phyloP scores from a whole-genome alignment of 2,329 filamentous ascomycete genomes.

The Diaporthe ilicicola region DNA sequence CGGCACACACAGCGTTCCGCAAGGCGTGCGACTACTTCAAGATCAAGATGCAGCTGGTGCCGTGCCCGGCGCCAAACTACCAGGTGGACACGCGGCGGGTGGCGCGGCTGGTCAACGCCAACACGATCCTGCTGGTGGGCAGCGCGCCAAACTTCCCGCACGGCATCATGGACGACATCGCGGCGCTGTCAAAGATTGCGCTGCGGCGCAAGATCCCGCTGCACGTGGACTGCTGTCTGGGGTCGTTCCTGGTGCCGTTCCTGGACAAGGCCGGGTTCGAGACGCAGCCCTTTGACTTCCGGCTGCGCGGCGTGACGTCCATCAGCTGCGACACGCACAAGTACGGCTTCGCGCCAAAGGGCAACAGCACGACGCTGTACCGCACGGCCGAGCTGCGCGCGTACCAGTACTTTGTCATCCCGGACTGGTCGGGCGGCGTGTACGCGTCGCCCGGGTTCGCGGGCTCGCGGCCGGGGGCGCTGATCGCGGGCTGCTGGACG shows the following conservation, averaged over 20 bases:
- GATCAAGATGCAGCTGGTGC: conserved; percentile 90
- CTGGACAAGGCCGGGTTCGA: conserved; percentile 95
- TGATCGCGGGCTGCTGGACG: conserved; percentile 97
- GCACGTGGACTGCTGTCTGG: conserved; percentile 97
- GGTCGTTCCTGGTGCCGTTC: conserved; percentile 93
- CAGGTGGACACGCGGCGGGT: conserved; percentile 84
- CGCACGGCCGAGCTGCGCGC: conserved; percentile 79
- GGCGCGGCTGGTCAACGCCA: conserved; percentile 87
- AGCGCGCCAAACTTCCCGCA: conserved; percentile 98
- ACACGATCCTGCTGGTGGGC: conserved; percentile 92
- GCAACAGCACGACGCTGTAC: conserved; percentile 93
- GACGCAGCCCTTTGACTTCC: conserved; percentile 89
- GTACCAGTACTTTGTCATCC: conserved; percentile 96
- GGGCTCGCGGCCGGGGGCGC: conserved; percentile 87
- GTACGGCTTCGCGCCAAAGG: conserved; percentile 98
- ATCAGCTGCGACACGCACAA: conserved; percentile 99
- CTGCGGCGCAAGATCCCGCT: conserved; percentile 82
- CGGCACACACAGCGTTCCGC: conserved; percentile 94
- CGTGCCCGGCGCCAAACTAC: conserved; percentile 85
- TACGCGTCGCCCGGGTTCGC: conserved; percentile 94
- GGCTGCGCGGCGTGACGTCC: conserved; percentile 90
- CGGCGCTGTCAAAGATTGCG: conserved; percentile 83
- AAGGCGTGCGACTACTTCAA: conserved; percentile 97
- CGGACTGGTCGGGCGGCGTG: conserved; percentile 94
- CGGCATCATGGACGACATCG: conserved; percentile 96